Base-by-base conservation (phyloP, 179 eudicot species). In the Silene vulgaris region DNA sequence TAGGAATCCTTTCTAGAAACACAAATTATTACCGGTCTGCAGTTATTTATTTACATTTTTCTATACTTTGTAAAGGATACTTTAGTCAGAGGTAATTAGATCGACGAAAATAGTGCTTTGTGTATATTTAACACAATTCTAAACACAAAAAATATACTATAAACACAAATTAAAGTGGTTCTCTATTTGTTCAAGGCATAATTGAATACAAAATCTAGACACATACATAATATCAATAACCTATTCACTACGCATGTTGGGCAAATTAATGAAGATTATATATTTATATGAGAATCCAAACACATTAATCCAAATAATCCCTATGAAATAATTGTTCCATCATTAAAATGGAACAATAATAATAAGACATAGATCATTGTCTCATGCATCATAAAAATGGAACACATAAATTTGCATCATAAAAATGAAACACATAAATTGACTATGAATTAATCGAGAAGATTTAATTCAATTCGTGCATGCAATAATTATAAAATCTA, bases 271-370 rank as follows among this genome's bases (percentile, higher is more conserved):
- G 37, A 45, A 54, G 5, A 29, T 11, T 57, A 3, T 23, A 23
- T 23, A 23, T 23, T 23, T 23, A 23, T 23, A 63, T 2, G 40
- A 37, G 1, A 72, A 72, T 3, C 50, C 57, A 21, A 57, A 43
- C 76, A 65, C 63, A 75, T 66, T 75, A 66, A 71, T 52, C 74
- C 64, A 72, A 54, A 65, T 54, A 21, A 73, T 73, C 43, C 20
- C 62, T 32, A 69, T 69, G 67, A 23, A 79, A 69, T 69, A 40
- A 72, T 59, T 43, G 17, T 72, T 11, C 5, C 65, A 35, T 72
- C 52, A 30, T 57, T n/a, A 72, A 59, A 59, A 17, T 72, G n/a
- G 29, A 48, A 48, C 21, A 23, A 48, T 70, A 69, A 69, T 60
- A 40, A 20, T 23, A 23, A 23, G 0, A 23, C 61, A 9, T 45